These are phyloP conservation scores for Deinandra increscens DNA, from an alignment of 129 eudicot genomes.

Conservation along the genomic window DNA sequence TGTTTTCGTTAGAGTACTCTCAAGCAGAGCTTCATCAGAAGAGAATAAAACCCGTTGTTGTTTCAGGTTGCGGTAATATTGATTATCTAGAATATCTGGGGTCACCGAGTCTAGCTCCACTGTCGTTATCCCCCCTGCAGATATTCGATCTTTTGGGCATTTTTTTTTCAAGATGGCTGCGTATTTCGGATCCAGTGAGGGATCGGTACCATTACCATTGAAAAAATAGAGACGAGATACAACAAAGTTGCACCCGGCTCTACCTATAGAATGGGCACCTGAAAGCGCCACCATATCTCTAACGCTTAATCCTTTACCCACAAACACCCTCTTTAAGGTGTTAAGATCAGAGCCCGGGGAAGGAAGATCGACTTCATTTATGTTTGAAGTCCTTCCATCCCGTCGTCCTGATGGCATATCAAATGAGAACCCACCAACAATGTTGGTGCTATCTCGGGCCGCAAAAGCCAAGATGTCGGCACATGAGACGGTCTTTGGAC, in stretches of 20 bases:
- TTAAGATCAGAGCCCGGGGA: not conserved
- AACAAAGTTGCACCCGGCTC: conserved; percentile 26
- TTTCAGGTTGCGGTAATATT: conserved; percentile 40
- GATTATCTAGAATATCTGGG: conserved; percentile 40
- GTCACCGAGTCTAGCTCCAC: conserved; percentile 35
- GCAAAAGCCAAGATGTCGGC: conserved; percentile 58
- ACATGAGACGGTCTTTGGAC: conserved; percentile 55
- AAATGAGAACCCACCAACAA: conserved; percentile 41
- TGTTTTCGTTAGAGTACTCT: conserved; percentile 23
- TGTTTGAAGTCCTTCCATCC: conserved; percentile 42
- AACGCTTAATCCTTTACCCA: conserved; percentile 34
- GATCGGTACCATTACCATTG: conserved; percentile 33
- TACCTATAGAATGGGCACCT: conserved; percentile 60
- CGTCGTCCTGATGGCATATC: conserved; percentile 44
- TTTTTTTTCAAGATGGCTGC: conserved; percentile 27
- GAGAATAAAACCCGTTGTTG: conserved; percentile 36
- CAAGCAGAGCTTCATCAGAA: conserved; percentile 39
- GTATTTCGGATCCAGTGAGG: conserved; percentile 34
- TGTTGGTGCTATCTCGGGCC: conserved; percentile 42
- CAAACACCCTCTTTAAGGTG: conserved; percentile 13
- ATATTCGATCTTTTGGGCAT: conserved; percentile 30
- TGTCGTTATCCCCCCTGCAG: too few species aligned
- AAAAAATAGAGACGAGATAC: conserved; percentile 28
- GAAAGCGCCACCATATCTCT: conserved; percentile 48
- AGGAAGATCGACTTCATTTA: conserved; percentile 39